phyloP scores from a whole-genome alignment of 1,284 basidiomycete genomes.

The Leccinum colubrinum region DNA sequence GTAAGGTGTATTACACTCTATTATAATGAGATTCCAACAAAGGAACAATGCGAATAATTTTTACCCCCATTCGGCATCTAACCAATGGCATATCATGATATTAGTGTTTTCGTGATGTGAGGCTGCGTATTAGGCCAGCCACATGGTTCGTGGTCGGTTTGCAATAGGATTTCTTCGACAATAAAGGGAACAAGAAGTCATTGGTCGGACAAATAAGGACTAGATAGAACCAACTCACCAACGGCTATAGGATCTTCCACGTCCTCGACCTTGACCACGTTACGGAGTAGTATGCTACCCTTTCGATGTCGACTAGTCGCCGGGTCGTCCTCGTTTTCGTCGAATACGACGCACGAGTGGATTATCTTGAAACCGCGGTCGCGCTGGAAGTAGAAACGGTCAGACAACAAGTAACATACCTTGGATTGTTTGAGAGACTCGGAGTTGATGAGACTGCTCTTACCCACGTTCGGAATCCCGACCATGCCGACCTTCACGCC shows the following conservation, averaged over 20 bases:
- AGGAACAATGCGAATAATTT: no score
- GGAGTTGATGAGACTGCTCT: constrained; percentile 92
- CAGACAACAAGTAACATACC: constrained; percentile 39
- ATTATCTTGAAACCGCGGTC: constrained; percentile 83
- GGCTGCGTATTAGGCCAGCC: constrained; percentile 10
- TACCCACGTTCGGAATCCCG: constrained; percentile 97
- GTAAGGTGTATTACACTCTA: no score
- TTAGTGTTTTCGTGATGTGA: no score
- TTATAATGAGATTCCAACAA: no score
- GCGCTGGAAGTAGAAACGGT: constrained; percentile 36
- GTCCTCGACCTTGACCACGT: constrained; percentile 91
- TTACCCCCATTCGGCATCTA: no score
- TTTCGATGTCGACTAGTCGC: constrained; percentile 40
- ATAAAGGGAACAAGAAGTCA: not conserved
- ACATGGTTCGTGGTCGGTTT: constrained; percentile 57
- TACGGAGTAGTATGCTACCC: constrained; percentile 77
- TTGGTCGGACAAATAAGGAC: not conserved
- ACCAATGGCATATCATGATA: no score
- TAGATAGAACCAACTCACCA: constrained; percentile 49
- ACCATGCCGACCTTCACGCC: constrained; percentile 92
- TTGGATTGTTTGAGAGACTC: constrained; percentile 78
- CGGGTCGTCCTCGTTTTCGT: constrained; percentile 59
- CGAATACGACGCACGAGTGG: constrained; percentile 95
- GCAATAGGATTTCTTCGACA: constrained; percentile 84
- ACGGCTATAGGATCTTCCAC: constrained; percentile 89